Percentiles rank a stretch among this genome's conserved stretches.
phyloP scores from a whole-genome alignment of 208 protist species.

The Herpetomonas muscarum region DNA sequence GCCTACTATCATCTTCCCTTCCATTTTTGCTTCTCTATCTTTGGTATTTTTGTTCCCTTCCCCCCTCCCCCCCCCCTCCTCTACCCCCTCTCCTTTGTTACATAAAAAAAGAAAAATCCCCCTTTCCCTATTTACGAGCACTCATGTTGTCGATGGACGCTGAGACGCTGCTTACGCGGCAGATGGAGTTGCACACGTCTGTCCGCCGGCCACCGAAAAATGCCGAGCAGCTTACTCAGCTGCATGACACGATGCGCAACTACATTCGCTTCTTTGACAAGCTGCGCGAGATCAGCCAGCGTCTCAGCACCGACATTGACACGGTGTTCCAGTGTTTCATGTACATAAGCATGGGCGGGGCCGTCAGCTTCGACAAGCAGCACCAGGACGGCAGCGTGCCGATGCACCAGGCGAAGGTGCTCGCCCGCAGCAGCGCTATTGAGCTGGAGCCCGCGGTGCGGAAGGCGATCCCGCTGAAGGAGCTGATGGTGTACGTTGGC shows the following conservation, averaged over 20 bases:
- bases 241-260: slow-evolving; percentile 52
- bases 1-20: not conserved
- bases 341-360: slow-evolving; percentile 71
- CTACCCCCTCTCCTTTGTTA: slow-evolving; percentile 1
- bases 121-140: too few relatives aligned
- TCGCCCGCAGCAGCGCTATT: slow-evolving; percentile 60
- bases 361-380: slow-evolving; percentile 78
- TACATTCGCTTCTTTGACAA: slow-evolving; percentile 58
- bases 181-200: slow-evolving; percentile 86
- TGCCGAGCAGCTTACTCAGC: slow-evolving; percentile 52
- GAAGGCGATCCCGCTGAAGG: slow-evolving; percentile 33
- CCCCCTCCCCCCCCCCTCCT: not conserved
- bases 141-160: slow-evolving; percentile 41
- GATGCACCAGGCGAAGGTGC: slow-evolving; percentile 92
- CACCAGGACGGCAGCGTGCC: slow-evolving; percentile 71
- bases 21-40: not conserved
- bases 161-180: slow-evolving; percentile 64
- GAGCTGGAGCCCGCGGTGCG: slow-evolving; percentile 61
- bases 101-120: too few relatives aligned
- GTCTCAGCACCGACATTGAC: slow-evolving; percentile 39
- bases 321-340: slow-evolving; percentile 87
- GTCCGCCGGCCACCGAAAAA: slow-evolving; percentile 66
- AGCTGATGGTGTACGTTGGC: slow-evolving; percentile 68
- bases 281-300: slow-evolving; percentile 32
- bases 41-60: not conserved